Base-by-base conservation (phyloP, 2,329 filamentous ascomycete species). In the Alternaria conjuncta region DNA sequence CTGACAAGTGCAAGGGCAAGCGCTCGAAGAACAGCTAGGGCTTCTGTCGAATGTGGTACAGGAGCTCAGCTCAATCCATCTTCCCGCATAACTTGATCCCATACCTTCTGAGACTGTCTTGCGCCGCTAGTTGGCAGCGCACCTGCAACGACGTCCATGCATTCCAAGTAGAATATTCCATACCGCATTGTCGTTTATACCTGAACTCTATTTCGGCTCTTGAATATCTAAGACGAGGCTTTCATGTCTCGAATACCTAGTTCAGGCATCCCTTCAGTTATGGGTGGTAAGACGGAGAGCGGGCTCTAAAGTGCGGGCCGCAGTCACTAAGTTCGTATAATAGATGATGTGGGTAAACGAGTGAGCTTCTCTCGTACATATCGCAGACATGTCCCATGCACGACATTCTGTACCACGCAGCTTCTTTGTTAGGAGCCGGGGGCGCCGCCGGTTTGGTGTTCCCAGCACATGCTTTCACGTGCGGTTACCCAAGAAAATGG, bases 251-350 rank as follows among this genome's bases (percentile, higher is more conserved):
- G 30, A 12, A 58, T 21, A 25, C n/a, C 36, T 6, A n/a, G 41
- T 46, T 26, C 6, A 46, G 12, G 54, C 54, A 15, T 30, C 54
- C 54, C 25, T 25, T 55, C 20, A 20, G n/a, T 28, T 9, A 30
- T 20, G 53, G 21, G 53, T 55, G 12, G 28, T 23, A 36, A 53
- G 49, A 53, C 41, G 54, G 54, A 32, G 15, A 32, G 44, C 43
- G 54, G 54, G 54, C 54, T 56, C 54, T 47, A 56, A 57, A 32
- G 28, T 41, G 55, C 55, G 55, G 55, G 44, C 55, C 55, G 55
- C 55, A 57, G 21, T 18, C 13, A 26, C 55, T 43, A 50, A n/a
- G 45, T 49, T 41, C 11, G 28, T 49, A 47, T 41, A 43, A 36
- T 21, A 49, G 13, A 41, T 57, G 28, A 57, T 28, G 55, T 57